Conservation (phyloP, 2,329 filamentous ascomycete species). For the Colletotrichum lindemuthianum region DNA sequence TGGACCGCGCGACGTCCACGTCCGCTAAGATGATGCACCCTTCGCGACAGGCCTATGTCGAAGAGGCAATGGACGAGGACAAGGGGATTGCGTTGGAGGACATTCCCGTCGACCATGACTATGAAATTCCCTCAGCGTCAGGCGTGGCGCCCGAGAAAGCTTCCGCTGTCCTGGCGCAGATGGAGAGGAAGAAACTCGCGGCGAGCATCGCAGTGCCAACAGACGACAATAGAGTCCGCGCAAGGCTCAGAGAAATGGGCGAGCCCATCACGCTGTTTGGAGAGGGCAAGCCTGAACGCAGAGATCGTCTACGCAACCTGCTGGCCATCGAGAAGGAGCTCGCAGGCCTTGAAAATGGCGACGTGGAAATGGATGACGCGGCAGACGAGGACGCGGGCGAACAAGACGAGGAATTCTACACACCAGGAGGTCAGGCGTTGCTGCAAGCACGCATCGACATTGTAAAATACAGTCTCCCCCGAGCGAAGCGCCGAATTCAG, state of each 20-base stretch:
- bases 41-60: slow-evolving; percentile 90
- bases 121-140: slow-evolving; percentile 76
- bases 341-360: slow-evolving; percentile 64
- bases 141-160: slow-evolving; percentile 83
- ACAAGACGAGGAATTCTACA: slow-evolving; percentile 95
- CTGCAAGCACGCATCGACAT: slow-evolving; percentile 82
- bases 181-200: slow-evolving; percentile 89
- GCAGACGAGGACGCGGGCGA: slow-evolving; percentile 63
- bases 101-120: slow-evolving; percentile 78
- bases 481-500: slow-evolving; percentile 79
- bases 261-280: slow-evolving; percentile 96
- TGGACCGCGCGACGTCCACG: slow-evolving; percentile 13
- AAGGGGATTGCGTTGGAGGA: slow-evolving; percentile 60
- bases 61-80: slow-evolving; percentile 69
- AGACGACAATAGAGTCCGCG: slow-evolving; percentile 87
- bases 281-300: slow-evolving; percentile 84
- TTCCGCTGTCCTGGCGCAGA: slow-evolving; percentile 85
- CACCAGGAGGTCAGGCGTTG: slow-evolving; percentile 79
- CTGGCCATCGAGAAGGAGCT: slow-evolving; percentile 78
- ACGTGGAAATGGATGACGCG: slow-evolving; percentile 70
- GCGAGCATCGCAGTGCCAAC: slow-evolving; percentile 93
- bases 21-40: slow-evolving; percentile 76
- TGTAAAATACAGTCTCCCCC: slow-evolving; percentile 83
- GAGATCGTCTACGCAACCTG: slow-evolving; percentile 86
- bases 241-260: slow-evolving; percentile 83